Base-by-base conservation (phyloP, 768 basidiomycete genomes). In the Trichaptum fuscoviolaceum region DNA sequence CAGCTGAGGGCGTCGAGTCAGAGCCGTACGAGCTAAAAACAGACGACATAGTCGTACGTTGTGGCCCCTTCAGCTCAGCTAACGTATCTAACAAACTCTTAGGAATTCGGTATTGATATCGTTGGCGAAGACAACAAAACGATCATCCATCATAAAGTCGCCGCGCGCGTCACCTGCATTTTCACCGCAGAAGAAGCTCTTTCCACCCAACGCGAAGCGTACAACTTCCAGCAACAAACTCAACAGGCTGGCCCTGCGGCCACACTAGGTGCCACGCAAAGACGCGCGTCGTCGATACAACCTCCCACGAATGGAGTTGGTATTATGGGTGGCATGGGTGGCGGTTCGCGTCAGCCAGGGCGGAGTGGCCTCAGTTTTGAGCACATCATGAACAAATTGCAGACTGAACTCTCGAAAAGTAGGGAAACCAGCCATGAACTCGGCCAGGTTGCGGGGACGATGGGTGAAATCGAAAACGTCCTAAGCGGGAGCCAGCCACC, bases 31-130 rank as follows among this genome's bases (percentile, higher is more conserved):
- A 97, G 77, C 87, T 99, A 57, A 95, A 98, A 79, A 90, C 87
- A 62, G 96, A 96, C 74, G 96, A 99, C 74, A 90, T 95, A 69
- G 95, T 99, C 73, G 96, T 97, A 83, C 69, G 95, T 82, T 34
- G 17, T 69, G 58, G 15, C 62, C 26, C 62, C 42, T 26, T 17
- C 35, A 59, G 42, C 42, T 20, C 65, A 36, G 42, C 66, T 58
- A 64, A 34, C 65, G 24, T 24, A 63, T 64, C 67, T 70, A 67
- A 58, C 65, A 20, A 27, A 24, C 65, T 8, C 35, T 35, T 30
- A 96, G 95, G 96, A 99, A 89, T 99, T 97, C 75, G 97, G 97
- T 66, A 99, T 99, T 73, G 97, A 99, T 79, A 99, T 99, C 69
- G 93, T 97, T 64, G 92, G 93, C 69, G 97, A 99, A 73, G 97